Conservation (phyloP, 2,329 filamentous ascomycete genomes). For the Neopestalotiopsis sp. region DNA sequence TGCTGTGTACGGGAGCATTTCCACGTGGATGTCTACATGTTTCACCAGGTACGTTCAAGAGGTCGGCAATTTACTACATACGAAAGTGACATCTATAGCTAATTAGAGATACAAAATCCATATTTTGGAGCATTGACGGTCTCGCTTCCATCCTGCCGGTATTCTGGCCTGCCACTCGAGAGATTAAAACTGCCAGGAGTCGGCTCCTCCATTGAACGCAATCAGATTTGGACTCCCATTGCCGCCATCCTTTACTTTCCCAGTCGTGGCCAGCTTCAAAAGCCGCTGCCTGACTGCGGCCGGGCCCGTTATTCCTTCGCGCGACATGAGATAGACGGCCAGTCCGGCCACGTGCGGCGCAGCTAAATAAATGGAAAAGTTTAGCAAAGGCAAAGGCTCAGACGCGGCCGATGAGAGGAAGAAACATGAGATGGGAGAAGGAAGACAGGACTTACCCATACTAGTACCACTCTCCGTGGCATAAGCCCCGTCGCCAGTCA, state of each 20-base stretch:
- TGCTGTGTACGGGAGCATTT: no score
- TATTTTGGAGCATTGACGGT: no score
- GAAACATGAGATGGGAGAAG: neutral
- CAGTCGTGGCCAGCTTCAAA: conserved; percentile 25
- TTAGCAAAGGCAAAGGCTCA: neutral
- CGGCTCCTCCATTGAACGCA: conserved; percentile 31
- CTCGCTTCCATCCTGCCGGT: no score
- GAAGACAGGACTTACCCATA: conserved; percentile 23
- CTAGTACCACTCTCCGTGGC: conserved; percentile 30
- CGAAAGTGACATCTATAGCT: neutral
- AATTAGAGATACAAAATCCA: no score
- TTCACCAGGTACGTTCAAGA: neutral
- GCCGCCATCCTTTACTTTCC: conserved; percentile 25
- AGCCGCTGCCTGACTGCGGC: conserved; percentile 23
- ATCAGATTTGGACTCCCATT: conserved; percentile 31
- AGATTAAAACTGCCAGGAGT: neutral
- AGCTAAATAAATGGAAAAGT: conserved; percentile 16
- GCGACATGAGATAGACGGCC: conserved; percentile 31
- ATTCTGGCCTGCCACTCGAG: neutral
- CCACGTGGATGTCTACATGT: no score
- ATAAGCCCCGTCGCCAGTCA: conserved; percentile 24
- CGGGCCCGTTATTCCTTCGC: conserved; percentile 25
- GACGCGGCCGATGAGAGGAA: neutral
- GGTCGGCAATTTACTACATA: neutral
- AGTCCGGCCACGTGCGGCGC: conserved; percentile 33